A percentile compares a stretch with the other conserved stretches of the same genome.
phyloP scores from a whole-genome alignment of 2,329 filamentous ascomycete species.

The Venturia nashicola region DNA sequence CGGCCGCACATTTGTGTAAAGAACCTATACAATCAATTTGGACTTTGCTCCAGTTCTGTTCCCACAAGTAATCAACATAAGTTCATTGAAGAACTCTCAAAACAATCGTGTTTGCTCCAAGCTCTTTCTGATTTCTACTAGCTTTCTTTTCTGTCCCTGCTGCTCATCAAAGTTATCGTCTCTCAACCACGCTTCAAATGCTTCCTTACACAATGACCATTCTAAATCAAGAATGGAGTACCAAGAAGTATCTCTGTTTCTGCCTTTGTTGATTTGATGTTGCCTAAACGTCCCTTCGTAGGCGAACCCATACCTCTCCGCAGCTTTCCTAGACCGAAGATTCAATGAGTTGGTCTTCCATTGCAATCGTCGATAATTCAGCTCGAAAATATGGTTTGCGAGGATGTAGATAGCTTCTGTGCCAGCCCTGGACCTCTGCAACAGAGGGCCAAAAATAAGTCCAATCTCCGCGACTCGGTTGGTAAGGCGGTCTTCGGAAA shows the following conservation, averaged over 20 bases:
- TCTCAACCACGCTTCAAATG: constrained; percentile 42
- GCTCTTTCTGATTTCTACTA: constrained; percentile 24
- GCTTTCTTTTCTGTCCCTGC: constrained; percentile 37
- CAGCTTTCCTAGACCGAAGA: constrained; percentile 40
- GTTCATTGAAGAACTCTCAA: too few relatives aligned
- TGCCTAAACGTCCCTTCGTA: constrained; percentile 50
- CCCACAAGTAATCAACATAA: too few relatives aligned
- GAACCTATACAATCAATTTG: too few relatives aligned
- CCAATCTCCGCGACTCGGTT: constrained; percentile 2
- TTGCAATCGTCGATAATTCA: constrained; percentile 46
- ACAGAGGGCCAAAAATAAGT: not conserved
- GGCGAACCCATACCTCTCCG: constrained; percentile 43
- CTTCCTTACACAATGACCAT: constrained; percentile 37
- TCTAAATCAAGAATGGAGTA: constrained; percentile 47
- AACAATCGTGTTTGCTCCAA: not conserved
- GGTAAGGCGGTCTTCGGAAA: not conserved
- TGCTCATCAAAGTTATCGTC: constrained; percentile 42
- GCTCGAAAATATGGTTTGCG: constrained; percentile 40
- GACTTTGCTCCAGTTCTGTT: too few relatives aligned
- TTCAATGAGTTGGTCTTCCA: constrained; percentile 54
- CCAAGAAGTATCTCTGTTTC: constrained; percentile 48
- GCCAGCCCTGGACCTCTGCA: not conserved
- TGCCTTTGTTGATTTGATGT: constrained; percentile 47
- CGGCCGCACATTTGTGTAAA: too few relatives aligned
- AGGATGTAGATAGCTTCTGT: constrained; percentile 48